Percentiles rank a stretch among this genome's conserved stretches.
phyloP scores from a whole-genome alignment of 2,329 filamentous ascomycete genomes.

The Dichotomopilus funicola region DNA sequence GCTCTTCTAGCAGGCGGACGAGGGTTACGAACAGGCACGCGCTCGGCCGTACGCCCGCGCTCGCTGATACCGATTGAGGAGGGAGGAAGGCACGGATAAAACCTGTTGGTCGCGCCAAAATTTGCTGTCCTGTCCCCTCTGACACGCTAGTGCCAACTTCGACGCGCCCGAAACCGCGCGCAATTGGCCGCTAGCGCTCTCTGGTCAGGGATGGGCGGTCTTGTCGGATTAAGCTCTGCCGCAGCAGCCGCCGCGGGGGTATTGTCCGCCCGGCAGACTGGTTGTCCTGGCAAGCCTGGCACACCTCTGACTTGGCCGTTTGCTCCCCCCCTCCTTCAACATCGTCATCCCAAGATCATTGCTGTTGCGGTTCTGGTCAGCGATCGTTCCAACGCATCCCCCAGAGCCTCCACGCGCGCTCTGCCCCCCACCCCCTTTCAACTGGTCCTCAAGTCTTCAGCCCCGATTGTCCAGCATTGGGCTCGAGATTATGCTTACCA shows the following conservation, averaged over 20 bases:
- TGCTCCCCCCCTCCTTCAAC: not conserved
- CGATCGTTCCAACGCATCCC: too few relatives aligned
- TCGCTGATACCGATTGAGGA: not conserved
- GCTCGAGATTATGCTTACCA: too few relatives aligned
- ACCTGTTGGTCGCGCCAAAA: not conserved
- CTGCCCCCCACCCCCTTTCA: too few relatives aligned
- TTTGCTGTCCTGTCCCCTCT: not conserved
- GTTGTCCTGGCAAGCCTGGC: not conserved
- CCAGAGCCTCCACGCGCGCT: too few relatives aligned
- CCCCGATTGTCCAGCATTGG: too few relatives aligned
- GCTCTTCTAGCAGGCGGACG: too few relatives aligned
- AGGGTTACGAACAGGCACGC: not conserved
- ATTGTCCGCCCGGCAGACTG: not conserved
- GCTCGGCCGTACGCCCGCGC: not conserved
- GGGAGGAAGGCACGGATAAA: not conserved
- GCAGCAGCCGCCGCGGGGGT: conserved; percentile 6
- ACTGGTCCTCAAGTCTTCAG: too few relatives aligned
- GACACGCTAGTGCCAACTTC: conserved; percentile 6
- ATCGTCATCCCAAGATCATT: not conserved
- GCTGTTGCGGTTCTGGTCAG: too few relatives aligned
- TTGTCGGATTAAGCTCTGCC: conserved; percentile 6
- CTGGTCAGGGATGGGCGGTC: conserved; percentile 2
- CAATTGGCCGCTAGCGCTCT: conserved; percentile 1
- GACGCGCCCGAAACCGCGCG: not conserved
- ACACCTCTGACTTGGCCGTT: not conserved